phyloP scores from a whole-genome alignment of 192 early-diverging fungal genomes.

The Coemansia sp. region DNA sequence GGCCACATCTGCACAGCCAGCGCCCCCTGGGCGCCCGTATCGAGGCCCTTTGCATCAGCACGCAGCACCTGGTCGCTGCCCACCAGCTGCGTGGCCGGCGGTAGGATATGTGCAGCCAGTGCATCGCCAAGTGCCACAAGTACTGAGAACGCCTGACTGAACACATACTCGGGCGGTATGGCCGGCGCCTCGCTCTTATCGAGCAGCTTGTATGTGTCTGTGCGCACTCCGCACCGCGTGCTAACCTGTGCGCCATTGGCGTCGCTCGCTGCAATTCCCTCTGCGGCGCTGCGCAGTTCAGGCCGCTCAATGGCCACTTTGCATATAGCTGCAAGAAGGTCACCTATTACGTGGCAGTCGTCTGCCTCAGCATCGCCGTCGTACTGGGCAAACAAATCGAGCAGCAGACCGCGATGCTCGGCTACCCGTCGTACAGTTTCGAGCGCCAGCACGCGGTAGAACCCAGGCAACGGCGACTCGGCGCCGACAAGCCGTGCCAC shows the following conservation, averaged over 20 bases:
- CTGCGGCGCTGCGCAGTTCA: conserved; percentile 15
- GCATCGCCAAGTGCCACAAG: conserved; percentile 68
- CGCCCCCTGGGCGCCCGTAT: conserved; percentile 24
- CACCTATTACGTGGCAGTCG: conserved; percentile 72
- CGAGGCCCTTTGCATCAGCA: conserved; percentile 19
- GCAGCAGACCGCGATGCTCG: conserved; percentile 57
- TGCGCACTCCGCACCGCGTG: conserved; percentile 26
- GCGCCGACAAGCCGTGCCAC: conserved; percentile 61
- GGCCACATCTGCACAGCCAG: conserved; percentile 84
- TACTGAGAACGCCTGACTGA: conserved; percentile 71
- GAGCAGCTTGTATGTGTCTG: conserved; percentile 76
- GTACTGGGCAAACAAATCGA: conserved; percentile 69
- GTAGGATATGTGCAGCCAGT: conserved; percentile 62
- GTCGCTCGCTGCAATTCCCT: conserved; percentile 7
- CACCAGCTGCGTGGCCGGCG: conserved; percentile 12
- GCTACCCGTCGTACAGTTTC: conserved; percentile 57
- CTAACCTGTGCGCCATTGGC: conserved; percentile 1
- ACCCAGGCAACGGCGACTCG: conserved; percentile 12
- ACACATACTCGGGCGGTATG: conserved; percentile 86
- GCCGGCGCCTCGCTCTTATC: conserved; percentile 89
- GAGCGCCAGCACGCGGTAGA: conserved; percentile 43
- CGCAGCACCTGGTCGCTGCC: conserved; percentile 29
- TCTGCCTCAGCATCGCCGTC: conserved; percentile 38
- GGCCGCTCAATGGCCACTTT: conserved; percentile 75
- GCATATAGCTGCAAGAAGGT: conserved; percentile 74